Evolutionary conservation across 2,329 filamentous ascomycete genomes (phyloP).

Genomic region (Neurospora sp.): DNA sequence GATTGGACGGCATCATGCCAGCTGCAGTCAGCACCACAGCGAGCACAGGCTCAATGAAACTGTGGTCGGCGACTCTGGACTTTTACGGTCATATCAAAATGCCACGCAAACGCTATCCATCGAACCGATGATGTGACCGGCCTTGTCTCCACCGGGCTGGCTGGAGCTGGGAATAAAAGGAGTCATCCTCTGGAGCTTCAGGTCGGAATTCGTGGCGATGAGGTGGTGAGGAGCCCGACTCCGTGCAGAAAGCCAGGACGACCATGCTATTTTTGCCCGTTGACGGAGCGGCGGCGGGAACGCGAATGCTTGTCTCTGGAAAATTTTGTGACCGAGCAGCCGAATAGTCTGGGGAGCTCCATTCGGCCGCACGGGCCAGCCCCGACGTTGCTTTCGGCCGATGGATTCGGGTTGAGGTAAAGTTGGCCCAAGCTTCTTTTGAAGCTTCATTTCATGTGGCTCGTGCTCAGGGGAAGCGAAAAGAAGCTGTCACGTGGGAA

Average conservation of each 20-base stretch:
- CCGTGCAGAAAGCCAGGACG: not conserved
- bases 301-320: not conserved
- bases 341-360: not conserved
- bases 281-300: not conserved
- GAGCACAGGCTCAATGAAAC: not conserved
- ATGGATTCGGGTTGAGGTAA: not conserved
- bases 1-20: not conserved
- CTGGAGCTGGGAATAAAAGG: not conserved
- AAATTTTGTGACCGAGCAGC: not conserved
- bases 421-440: not conserved
- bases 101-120: constrained; percentile 7
- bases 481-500: not conserved
- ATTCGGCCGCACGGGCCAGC: not conserved
- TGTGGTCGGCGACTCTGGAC: not conserved
- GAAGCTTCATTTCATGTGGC: not conserved
- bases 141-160: constrained; percentile 8
- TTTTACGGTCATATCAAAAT: not conserved
- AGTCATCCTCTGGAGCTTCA: not conserved
- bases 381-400: not conserved
- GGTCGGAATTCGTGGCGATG: not conserved
- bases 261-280: not conserved
- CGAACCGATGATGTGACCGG: constrained; percentile 13
- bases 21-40: not conserved
- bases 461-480: not conserved
- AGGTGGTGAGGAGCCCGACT: not conserved